Evolutionary conservation across 768 basidiomycete species (phyloP).

Genomic region (Hysterangium stoloniferum): DNA sequence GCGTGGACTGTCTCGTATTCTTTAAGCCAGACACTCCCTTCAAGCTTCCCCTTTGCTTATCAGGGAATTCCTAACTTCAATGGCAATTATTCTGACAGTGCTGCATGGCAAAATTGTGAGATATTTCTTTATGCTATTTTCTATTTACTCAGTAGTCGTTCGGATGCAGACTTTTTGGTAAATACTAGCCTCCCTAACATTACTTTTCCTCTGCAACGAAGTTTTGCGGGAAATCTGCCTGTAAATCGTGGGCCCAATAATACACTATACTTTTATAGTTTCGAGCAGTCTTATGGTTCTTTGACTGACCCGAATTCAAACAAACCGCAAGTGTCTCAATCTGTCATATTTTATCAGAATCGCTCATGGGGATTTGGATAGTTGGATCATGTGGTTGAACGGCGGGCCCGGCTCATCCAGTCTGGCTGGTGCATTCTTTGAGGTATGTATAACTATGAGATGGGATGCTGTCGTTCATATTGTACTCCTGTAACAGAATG

Average conservation of each 20-base stretch:
- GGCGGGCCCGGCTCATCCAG: constrained; percentile 9
- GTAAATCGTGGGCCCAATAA: constrained; percentile 26
- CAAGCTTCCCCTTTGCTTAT: background rate
- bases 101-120: background rate
- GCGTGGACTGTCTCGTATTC: no score
- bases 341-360: background rate
- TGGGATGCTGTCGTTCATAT: background rate
- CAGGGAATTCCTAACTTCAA: background rate
- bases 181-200: constrained; percentile 27
- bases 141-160: background rate
- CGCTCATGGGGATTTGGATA: no score
- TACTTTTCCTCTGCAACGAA: constrained; percentile 25
- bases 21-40: no score
- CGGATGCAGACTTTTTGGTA: constrained; percentile 27
- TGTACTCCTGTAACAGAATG: constrained; percentile 35
- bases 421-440: constrained; percentile 9
- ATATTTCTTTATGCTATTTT: background rate
- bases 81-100: background rate
- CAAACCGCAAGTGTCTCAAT: background rate
- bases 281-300: constrained; percentile 30
- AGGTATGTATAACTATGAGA: background rate
- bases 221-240: constrained; percentile 30
- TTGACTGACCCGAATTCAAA: constrained; percentile 19
- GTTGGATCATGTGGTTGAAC: constrained; percentile 10
- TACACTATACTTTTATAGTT: constrained; percentile 34